These are phyloP conservation scores for Cercospora nicotianae DNA, from an alignment of 2,329 filamentous ascomycete species.

Conservation along the genomic window DNA sequence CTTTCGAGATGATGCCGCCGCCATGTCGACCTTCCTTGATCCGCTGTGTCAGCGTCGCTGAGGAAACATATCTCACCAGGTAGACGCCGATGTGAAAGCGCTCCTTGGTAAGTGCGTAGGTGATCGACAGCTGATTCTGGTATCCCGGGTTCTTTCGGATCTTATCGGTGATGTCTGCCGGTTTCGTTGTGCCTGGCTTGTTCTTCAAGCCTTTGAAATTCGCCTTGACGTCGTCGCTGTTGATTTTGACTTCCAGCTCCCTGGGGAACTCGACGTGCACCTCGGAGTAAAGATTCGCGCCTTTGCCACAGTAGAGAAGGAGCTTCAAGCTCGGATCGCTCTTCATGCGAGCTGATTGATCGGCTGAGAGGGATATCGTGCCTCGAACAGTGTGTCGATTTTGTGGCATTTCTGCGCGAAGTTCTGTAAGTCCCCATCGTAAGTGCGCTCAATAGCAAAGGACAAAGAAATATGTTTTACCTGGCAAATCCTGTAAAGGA, in stretches of 20 bases:
- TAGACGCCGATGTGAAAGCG: constrained; percentile 62
- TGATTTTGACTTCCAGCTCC: constrained; percentile 89
- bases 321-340: constrained; percentile 65
- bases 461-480: constrained; percentile 51
- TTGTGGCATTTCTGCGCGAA: constrained; percentile 55
- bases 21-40: constrained; percentile 60
- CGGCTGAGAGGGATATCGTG: constrained; percentile 58
- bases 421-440: constrained; percentile 35
- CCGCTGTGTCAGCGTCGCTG: constrained; percentile 67
- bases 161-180: constrained; percentile 81
- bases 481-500: constrained; percentile 66
- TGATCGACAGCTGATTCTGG: constrained; percentile 76
- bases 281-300: constrained; percentile 56
- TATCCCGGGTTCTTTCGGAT: constrained; percentile 71
- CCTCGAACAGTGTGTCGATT: constrained; percentile 61
- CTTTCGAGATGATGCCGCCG: constrained; percentile 67
- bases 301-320: constrained; percentile 77
- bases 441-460: constrained; percentile 29
- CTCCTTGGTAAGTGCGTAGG: constrained; percentile 89
- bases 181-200: constrained; percentile 89
- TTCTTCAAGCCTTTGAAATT: constrained; percentile 95
- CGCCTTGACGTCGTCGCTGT: constrained; percentile 82
- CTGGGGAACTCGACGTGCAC: constrained; percentile 83
- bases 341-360: constrained; percentile 57
- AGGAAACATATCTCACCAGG: constrained; percentile 70